Conservation (phyloP, 2,329 filamentous ascomycete genomes). For the Phyllosticta paracitricarpa region DNA sequence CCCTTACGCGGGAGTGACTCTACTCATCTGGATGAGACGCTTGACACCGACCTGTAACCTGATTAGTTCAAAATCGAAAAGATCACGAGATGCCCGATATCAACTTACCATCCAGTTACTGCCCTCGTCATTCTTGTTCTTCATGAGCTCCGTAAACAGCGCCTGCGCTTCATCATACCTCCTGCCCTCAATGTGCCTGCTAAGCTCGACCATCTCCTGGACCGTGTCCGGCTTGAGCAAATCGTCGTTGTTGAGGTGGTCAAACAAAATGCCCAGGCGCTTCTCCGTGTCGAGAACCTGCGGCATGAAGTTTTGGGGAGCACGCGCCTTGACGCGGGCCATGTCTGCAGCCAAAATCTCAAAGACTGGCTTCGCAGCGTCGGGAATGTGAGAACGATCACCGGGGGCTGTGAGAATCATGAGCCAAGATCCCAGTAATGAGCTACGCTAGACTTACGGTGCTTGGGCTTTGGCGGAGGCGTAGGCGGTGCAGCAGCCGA, state of each 20-base stretch:
- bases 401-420: constrained; percentile 45
- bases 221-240: constrained; percentile 73
- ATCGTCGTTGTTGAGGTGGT: constrained; percentile 94
- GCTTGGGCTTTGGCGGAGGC: constrained; percentile 38
- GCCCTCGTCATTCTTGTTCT: constrained; percentile 38
- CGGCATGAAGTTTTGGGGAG: constrained; percentile 73
- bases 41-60: constrained; percentile 26
- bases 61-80: constrained; percentile 1
- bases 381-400: constrained; percentile 81
- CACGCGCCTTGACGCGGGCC: constrained; percentile 76
- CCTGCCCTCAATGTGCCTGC: constrained; percentile 28
- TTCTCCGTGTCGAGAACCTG: constrained; percentile 94
- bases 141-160: constrained; percentile 38
- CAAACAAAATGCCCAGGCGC: constrained; percentile 84
- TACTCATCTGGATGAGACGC: constrained; percentile 30
- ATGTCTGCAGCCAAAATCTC: constrained; percentile 76
- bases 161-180: constrained; percentile 37
- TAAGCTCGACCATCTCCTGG: constrained; percentile 51
- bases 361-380: constrained; percentile 64
- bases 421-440: constrained; percentile 10
- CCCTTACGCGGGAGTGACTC: constrained; percentile 19
- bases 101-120: constrained; percentile 42
- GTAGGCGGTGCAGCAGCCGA: constrained; percentile 36
- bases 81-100: neutral
- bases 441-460: constrained; percentile 46